Percentiles rank a stretch among this genome's conserved stretches.
These are phyloP conservation scores for Pisolithus albus DNA, from an alignment of 768 basidiomycete species.

Conservation along the genomic window DNA sequence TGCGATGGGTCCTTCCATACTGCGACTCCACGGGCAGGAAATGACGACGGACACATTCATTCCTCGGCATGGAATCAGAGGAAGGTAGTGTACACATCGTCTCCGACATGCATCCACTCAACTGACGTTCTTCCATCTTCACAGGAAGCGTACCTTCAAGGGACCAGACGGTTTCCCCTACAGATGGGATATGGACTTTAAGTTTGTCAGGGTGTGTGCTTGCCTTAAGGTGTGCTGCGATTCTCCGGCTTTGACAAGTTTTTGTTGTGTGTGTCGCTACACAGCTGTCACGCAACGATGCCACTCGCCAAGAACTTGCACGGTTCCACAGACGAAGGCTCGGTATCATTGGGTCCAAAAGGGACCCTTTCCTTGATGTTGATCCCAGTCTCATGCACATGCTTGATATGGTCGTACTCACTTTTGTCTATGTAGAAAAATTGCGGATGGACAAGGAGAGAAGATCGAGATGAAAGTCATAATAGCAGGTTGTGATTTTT, in stretches of 20 bases:
- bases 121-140: too few relatives aligned
- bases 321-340: slow-evolving; percentile 14
- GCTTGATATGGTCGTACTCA: slow-evolving; percentile 23
- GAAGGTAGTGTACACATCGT: slow-evolving; percentile 6
- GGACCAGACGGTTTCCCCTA: slow-evolving; percentile 29
- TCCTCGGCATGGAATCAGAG: slow-evolving; percentile 14
- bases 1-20: slow-evolving; percentile 20
- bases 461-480: neutral
- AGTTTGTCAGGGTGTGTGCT: slow-evolving; percentile 11
- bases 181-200: slow-evolving; percentile 25
- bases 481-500: neutral
- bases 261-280: too few relatives aligned
- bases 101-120: neutral
- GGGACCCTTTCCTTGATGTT: slow-evolving; percentile 15
- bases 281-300: slow-evolving; percentile 19
- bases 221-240: neutral
- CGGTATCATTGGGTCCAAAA: slow-evolving; percentile 15
- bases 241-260: neutral
- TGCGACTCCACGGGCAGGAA: slow-evolving; percentile 23
- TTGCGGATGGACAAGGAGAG: slow-evolving; percentile 22
- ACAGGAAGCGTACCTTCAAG: slow-evolving; percentile 25
- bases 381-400: slow-evolving; percentile 15
- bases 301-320: slow-evolving; percentile 10
- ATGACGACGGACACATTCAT: slow-evolving; percentile 22
- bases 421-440: slow-evolving; percentile 28